Evolutionary conservation across 1,284 basidiomycete species (phyloP), one percentile per base, ranked within the genome.

Genomic region (Heliocybe sulcata): DNA sequence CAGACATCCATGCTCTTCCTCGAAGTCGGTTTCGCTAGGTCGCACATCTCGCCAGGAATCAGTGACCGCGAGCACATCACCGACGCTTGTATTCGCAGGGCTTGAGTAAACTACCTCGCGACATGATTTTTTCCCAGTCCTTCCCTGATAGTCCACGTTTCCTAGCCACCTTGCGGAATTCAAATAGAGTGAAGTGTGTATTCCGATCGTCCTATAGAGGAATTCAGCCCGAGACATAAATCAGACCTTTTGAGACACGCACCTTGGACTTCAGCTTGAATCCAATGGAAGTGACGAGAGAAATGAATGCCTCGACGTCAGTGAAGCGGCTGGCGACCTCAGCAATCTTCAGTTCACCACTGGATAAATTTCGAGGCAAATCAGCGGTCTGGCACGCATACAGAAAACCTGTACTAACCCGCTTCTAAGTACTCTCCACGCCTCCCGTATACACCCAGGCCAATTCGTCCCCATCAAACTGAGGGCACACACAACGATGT

Each of bases 391-490:
- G 45, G 27, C 50, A 26, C 35, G 51, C 58, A 45, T 51, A 27
- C 51, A n/a, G 50, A 38, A 53, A 54, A 54, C 23, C 45, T 56
- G n/a, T 50, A 77, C 88, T 65, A 64, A 95, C 94, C 82, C 83
- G 12, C 77, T 70, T 65, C 85, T 87, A 42, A 99, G 74, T 29
- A 99, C 82, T 56, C 97, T 77, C 80, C 90, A 90, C 2, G 91
- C 90, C 69, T 99, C 96, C 29, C 89, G 77, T 35, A 98, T 79
- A 67, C 93, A 94, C 23, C 80, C 81, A 14, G 93, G 81, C 97
- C 97, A 99, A 68, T 99, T 98, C 10, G 87, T 92, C 35, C 93
- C 92, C 97, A 99, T 99, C 58, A 99, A 75, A 64, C 93, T 96
- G 57, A 99, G 76, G 45, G 94, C 93, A 67, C 94, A 99, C 26